A percentile compares a stretch with the other conserved stretches of the same genome.
Conservation (phyloP, 371 early-diverging fungal genomes). For the Choanephora cucurbitarum region DNA sequence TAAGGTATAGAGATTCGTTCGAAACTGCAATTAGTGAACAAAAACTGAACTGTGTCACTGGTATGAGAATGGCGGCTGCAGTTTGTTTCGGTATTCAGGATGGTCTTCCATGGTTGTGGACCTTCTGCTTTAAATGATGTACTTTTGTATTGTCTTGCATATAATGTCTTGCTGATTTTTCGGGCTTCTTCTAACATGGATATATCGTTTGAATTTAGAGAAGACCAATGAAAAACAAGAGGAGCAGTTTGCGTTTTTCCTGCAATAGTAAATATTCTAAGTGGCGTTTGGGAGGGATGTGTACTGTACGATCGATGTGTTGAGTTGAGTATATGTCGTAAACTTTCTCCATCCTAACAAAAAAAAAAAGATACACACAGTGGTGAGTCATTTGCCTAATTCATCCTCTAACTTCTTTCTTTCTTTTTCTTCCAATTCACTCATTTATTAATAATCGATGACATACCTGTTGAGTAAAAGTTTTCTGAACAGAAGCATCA, state of each 20-base stretch:
- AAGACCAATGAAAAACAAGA: conserved; percentile 51
- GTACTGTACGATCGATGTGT: too few relatives aligned
- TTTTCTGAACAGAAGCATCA: neutral
- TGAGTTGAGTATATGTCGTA: neutral
- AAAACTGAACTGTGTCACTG: conserved; percentile 19
- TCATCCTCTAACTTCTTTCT: too few relatives aligned
- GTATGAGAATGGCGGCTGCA: conserved; percentile 37
- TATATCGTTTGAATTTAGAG: neutral
- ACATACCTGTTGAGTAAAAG: conserved; percentile 3
- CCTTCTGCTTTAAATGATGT: conserved; percentile 1
- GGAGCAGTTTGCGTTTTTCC: conserved; percentile 22
- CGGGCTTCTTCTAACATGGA: neutral
- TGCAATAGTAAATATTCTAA: conserved; percentile 49
- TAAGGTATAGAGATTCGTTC: conserved; percentile 41
- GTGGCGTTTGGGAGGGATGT: conserved; percentile 11
- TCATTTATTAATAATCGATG: neutral
- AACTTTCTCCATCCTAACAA: conserved; percentile 6
- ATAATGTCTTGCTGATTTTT: conserved; percentile 3
- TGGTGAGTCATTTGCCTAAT: too few relatives aligned
- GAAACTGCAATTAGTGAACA: conserved; percentile 16
- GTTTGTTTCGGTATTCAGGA: conserved; percentile 5
- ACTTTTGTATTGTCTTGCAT: conserved; percentile 11
- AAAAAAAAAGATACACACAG: neutral
- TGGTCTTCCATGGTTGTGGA: neutral
- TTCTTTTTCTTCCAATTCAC: neutral